Base-by-base conservation (phyloP, 1,139 yeast genomes). In the Yamadazyma membranifaciens region DNA sequence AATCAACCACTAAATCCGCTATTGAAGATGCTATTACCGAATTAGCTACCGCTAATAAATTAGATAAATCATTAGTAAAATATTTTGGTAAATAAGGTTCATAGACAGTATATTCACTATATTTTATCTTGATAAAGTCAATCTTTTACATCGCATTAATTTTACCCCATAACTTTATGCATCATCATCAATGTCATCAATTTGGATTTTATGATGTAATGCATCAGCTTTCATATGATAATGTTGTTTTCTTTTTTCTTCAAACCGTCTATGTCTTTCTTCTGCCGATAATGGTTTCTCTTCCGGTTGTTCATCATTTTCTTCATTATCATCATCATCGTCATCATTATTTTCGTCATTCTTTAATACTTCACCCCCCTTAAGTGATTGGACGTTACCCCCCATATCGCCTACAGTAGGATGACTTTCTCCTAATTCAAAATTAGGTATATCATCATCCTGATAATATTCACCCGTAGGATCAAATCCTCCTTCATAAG, bases 401-500 rank as follows among this genome's bases (percentile, higher is more conserved):
- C 69, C 77, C 28, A 73, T 59, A 10, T 61, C 65, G 16, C 54
- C 62, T 33, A 65, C 72, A n/a, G 9, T 9, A 10, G 14, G 13
- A 9, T 22, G 22, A 6, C 76, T 78, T 38, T 71, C 75, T 0
- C 77, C 78, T 47, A 72, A 59, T 31, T 62, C 60, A 42, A 71
- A 67, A 12, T 55, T 65, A 3, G 77, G 76, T 24, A 72, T 71
- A 22, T 78, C 85, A 48, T 83, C 91, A 2, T 76, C 77, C 48
- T 80, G 75, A 57, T 89, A 89, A 58, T 91, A 94, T 51, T 91
- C 97, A 10, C 81, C 78, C 43, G 80, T 77, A 2, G 94, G 95
- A 52, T 87, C 86, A 34, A 87, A 86, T 0, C 97, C 95, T 15
- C 95, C 96, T 57, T 87, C 95, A 58, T 86, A 92, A 3, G 98